Evolutionary conservation across 352 stramenopile genomes (phyloP).

Genomic region (Pythium biforme): DNA sequence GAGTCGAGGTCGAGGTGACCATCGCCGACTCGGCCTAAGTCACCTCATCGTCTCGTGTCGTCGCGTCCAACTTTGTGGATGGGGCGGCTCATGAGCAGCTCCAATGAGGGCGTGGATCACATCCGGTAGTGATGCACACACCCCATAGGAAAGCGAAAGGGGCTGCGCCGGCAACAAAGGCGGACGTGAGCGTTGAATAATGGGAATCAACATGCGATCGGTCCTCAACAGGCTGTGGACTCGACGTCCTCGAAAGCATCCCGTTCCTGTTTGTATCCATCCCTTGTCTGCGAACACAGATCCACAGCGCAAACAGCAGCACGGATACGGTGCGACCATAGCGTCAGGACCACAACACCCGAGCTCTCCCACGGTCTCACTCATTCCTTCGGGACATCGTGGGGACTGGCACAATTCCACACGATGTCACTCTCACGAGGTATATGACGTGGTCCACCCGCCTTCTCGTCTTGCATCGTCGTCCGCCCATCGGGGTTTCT

Average conservation of each 20-base stretch:
- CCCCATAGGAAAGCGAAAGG: too few relatives aligned
- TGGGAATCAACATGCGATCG: slow-evolving; percentile 6
- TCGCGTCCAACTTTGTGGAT: too few relatives aligned
- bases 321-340: too few relatives aligned
- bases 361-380: too few relatives aligned
- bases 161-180: too few relatives aligned
- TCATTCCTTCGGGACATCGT: too few relatives aligned
- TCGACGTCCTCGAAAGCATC: too few relatives aligned
- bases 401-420: too few relatives aligned
- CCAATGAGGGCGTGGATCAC: neutral
- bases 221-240: slow-evolving; percentile 15
- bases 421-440: slow-evolving; percentile 9
- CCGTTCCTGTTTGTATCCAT: neutral
- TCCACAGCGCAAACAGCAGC: too few relatives aligned
- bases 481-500: slow-evolving; percentile 16
- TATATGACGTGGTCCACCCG: slow-evolving; percentile 19
- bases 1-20: slow-evolving; percentile 98
- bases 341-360: too few relatives aligned
- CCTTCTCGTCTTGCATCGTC: slow-evolving; percentile 17
- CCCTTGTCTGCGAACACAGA: too few relatives aligned
- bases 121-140: neutral
- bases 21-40: slow-evolving; percentile 92
- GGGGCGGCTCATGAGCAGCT: too few relatives aligned
- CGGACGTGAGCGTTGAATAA: neutral
- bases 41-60: neutral